phyloP scores from a whole-genome alignment of 495 filamentous ascomycete genomes.

The Penicillium herquei region DNA sequence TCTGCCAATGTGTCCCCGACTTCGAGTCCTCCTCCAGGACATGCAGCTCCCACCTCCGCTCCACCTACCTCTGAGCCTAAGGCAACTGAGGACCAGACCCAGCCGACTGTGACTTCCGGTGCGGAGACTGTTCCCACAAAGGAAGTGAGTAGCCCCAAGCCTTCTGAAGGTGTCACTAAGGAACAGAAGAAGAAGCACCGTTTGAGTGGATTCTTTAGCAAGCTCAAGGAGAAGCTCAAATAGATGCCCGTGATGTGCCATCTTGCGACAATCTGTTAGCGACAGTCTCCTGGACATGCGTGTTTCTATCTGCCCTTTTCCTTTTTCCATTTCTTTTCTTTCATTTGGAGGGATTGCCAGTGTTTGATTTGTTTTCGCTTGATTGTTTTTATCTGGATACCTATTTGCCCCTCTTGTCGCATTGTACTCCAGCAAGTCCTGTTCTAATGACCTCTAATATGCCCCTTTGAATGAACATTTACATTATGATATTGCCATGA shows the following conservation, averaged over 20 bases:
- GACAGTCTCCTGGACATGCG: too few species aligned
- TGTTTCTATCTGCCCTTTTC: neutral
- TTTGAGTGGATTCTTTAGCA: conserved; percentile 47
- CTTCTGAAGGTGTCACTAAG: conserved; percentile 21
- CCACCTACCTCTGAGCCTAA: conserved; percentile 12
- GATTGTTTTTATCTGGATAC: conserved; percentile 27
- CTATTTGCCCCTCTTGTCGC: conserved; percentile 25
- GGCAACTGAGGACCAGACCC: conserved; percentile 1
- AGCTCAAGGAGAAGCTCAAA: conserved; percentile 51
- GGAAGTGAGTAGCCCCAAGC: conserved; percentile 20
- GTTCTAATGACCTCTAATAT: conserved; percentile 14
- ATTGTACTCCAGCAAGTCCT: conserved; percentile 27
- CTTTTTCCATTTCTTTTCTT: neutral
- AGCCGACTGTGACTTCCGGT: conserved; percentile 40
- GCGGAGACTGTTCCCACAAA: conserved; percentile 19
- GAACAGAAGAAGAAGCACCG: conserved; percentile 51
- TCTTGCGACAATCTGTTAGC: neutral
- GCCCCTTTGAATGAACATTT: conserved; percentile 2
- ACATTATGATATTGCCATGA: neutral
- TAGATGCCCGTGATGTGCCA: conserved; percentile 16
- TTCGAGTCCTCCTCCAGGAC: conserved; percentile 33
- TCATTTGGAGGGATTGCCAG: conserved; percentile 1
- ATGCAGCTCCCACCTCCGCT: conserved; percentile 10
- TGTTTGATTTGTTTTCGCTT: conserved; percentile 5
- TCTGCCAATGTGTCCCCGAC: conserved; percentile 46